phyloP scores from a whole-genome alignment of 1,284 basidiomycete species.

The Austroboletus novae-zelandiae region DNA sequence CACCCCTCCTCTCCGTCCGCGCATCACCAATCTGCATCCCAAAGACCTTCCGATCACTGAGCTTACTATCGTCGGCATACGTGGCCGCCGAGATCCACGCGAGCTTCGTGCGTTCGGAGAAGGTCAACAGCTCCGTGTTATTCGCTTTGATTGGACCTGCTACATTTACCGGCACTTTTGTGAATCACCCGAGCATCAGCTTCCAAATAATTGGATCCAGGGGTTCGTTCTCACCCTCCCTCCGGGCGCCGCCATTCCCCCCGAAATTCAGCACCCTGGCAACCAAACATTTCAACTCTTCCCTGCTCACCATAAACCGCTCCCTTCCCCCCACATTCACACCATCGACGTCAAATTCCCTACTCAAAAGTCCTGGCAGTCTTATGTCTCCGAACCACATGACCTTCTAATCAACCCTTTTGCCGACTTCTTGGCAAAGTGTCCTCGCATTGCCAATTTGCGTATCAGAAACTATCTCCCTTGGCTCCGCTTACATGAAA shows the following conservation, averaged over 20 bases:
- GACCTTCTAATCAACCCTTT: slow-evolving; percentile 28
- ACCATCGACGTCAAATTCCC: slow-evolving; percentile 37
- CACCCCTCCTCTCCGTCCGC: slow-evolving; percentile 24
- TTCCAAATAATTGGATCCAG: slow-evolving; percentile 15
- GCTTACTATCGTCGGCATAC: slow-evolving; percentile 32
- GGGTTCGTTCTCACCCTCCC: slow-evolving; percentile 15
- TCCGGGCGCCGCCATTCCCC: slow-evolving; percentile 5
- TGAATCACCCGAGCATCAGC: not conserved
- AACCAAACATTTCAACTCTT: not conserved
- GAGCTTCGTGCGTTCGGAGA: slow-evolving; percentile 30
- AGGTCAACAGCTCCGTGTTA: slow-evolving; percentile 33
- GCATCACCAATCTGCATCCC: slow-evolving; percentile 24
- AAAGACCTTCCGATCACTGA: slow-evolving; percentile 37
- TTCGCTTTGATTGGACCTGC: slow-evolving; percentile 39
- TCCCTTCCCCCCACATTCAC: slow-evolving; percentile 33
- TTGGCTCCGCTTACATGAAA: slow-evolving; percentile 24
- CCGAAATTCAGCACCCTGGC: slow-evolving; percentile 2
- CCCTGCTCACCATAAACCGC: slow-evolving; percentile 14
- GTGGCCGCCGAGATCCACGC: slow-evolving; percentile 19
- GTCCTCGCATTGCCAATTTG: slow-evolving; percentile 20
- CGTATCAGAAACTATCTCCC: slow-evolving; percentile 28
- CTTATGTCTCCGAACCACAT: slow-evolving; percentile 26
- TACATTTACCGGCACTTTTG: slow-evolving; percentile 37
- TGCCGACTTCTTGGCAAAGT: slow-evolving; percentile 25
- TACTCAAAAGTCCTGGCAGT: slow-evolving; percentile 32